These are phyloP conservation scores for Ustilago trichophora DNA, from an alignment of 1,284 basidiomycete species.

Conservation along the genomic window DNA sequence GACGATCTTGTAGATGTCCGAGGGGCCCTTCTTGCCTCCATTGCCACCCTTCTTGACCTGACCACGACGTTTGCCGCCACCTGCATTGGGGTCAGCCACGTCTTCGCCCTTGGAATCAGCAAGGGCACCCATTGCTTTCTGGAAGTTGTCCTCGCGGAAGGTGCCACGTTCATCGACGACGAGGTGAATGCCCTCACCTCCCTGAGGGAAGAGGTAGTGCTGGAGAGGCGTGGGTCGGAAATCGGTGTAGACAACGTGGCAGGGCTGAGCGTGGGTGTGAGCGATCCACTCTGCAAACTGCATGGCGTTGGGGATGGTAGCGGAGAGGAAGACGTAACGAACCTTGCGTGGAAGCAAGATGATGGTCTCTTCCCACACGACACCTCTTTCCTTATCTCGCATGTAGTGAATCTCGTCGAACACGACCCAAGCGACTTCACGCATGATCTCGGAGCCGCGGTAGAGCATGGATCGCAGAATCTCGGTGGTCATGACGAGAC, in stretches of 20 bases:
- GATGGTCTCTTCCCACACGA: constrained; percentile 82
- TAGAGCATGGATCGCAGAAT: constrained; percentile 99
- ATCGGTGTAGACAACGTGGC: constrained; percentile 99
- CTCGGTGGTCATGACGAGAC: constrained; percentile 99
- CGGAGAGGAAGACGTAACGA: constrained; percentile 98
- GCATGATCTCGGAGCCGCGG: constrained; percentile 97
- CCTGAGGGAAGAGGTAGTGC: constrained; percentile 96
- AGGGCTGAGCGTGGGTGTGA: constrained; percentile 95
- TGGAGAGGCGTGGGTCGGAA: constrained; percentile 97
- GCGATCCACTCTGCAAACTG: constrained; percentile 99
- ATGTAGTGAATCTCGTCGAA: constrained; percentile 99
- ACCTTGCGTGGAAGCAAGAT: constrained; percentile 95
- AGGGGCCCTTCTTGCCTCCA: constrained; percentile 95
- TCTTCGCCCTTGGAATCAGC: constrained; percentile 83
- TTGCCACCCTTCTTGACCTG: constrained; percentile 84
- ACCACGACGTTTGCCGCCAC: constrained; percentile 75
- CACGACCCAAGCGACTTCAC: constrained; percentile 99
- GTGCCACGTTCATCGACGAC: constrained; percentile 98
- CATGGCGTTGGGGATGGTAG: constrained; percentile 99
- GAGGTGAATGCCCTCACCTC: constrained; percentile 94
- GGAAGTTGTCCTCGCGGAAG: constrained; percentile 96
- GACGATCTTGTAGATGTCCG: constrained; percentile 97
- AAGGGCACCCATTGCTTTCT: constrained; percentile 94
- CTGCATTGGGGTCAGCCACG: constrained; percentile 80
- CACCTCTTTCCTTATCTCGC: constrained; percentile 85